Evolutionary conservation across 2,329 filamentous ascomycete species (phyloP), one percentile per base, ranked within the genome.

Genomic region (Thermothelomyces thermophilus): DNA sequence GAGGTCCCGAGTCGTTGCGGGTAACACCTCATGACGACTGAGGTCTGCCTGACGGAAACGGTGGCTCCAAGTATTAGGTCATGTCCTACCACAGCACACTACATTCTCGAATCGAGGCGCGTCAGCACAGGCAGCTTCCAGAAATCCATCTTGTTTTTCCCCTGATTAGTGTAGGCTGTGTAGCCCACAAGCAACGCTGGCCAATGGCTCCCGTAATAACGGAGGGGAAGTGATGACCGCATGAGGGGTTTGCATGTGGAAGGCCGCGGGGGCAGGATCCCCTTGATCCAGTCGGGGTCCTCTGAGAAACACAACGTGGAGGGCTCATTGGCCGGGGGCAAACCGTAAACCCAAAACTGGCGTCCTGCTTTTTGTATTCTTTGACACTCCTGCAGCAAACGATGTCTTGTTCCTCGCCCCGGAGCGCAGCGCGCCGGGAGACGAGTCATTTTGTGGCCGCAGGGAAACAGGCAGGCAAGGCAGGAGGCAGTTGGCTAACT

Each of bases 161-260:
- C n/a, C n/a, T n/a, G n/a, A n/a, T n/a, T n/a, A n/a, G n/a, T n/a
- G n/a, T n/a, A n/a, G n/a, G n/a, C n/a, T n/a, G n/a, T n/a, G n/a
- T n/a, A n/a, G n/a, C n/a, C n/a, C n/a, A n/a, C n/a, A n/a, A n/a
- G n/a, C 40, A 33, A 31, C 31, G 9, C 28, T 26, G 24, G 24
- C 24, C 24, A 26, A 11, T n/a, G 33, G 13, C 13, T 2, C 19
- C 37, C 11, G n/a, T 33, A 17, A 10, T 8, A n/a, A 10, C 13
- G 36, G 30, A 20, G 31, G 30, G 30, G n/a, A n/a, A 28, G 30
- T 46, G 41, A 41, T 46, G 48, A 50, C 48, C 39, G 48, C 42
- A 46, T 50, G 42, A 36, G 33, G 42, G 40, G 35, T 11, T 41
- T 40, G 36, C 34, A 50, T 40, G 41, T 28, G 41, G 41, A 40